A percentile compares a stretch with the other conserved stretches of the same genome.
These are phyloP conservation scores for Coffea canephora DNA, from an alignment of 257 asterid species.

Conservation along the genomic window DNA sequence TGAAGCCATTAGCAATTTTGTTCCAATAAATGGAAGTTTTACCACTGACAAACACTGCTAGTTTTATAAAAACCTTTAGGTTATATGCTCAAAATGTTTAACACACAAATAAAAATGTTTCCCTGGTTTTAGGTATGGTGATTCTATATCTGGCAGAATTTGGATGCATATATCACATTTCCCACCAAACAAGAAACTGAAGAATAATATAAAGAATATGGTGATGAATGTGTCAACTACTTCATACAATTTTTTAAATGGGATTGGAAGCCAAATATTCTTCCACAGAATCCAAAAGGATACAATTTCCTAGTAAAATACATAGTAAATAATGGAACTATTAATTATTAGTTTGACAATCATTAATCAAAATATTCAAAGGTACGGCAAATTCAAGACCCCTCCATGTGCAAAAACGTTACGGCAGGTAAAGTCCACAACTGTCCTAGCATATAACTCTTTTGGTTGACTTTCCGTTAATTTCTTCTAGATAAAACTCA, in stretches of 20 bases:
- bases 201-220: background rate
- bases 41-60: background rate
- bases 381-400: conserved; percentile 9
- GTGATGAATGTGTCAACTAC: conserved; percentile 1
- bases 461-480: conserved; percentile 4
- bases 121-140: background rate
- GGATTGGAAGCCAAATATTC: background rate
- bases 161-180: background rate
- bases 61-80: background rate
- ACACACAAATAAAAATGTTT: background rate
- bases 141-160: background rate
- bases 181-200: background rate
- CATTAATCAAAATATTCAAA: background rate
- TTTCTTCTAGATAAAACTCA: background rate
- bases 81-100: background rate
- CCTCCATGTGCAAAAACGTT: conserved; percentile 43
- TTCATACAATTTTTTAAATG: background rate
- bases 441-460: background rate
- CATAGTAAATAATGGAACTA: too few species aligned
- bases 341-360: background rate
- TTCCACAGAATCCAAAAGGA: background rate
- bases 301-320: background rate
- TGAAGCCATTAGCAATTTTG: background rate
- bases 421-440: conserved; percentile 22
- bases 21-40: background rate